Base-by-base conservation (phyloP, 2,329 filamentous ascomycete genomes). In the Alternaria atra region DNA sequence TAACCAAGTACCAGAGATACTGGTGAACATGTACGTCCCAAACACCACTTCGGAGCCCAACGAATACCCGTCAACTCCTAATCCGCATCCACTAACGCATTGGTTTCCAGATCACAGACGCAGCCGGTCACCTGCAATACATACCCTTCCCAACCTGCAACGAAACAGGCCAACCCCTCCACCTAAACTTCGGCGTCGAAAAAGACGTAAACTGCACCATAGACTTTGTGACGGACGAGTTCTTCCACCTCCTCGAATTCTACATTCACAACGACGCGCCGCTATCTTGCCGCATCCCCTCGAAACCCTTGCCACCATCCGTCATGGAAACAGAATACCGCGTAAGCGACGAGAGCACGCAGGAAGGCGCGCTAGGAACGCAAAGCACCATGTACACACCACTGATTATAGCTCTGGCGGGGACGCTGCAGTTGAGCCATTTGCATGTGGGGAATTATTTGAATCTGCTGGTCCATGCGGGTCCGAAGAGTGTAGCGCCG, bases 181-280 rank as follows among this genome's bases (percentile, higher is more conserved):
- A 95, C 73, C 90, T 99, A 77, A 86, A 88, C 78, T 98, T 97
- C 82, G 94, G 94, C 77, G 81, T 91, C 68, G 92, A 94, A 76
- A 80, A 80, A 67, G 93, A 97, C 77, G 81, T 92, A 69, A 94
- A 94, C 82, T 95, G 92, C 84, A 95, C 92, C 56, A 89, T 95
- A 71, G 84, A 90, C 74, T 86, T 91, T 80, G 85, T 94, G 71
- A 85, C 86, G 72, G 92, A 94, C 77, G 87, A 90, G 40, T 90
- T 94, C 84, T 95, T 93, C 84, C 92, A 95, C 80, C 69, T 94
- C 52, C 90, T 94, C 82, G 92, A 98, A 82, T 98, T 97, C 85
- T 98, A 98, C 85, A 90, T 98, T 78, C 95, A 98, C 85, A 93
- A 91, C 82, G 95, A 99, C 80, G 94, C 93, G 17, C 95, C 95